Conservation (phyloP, 768 basidiomycete genomes). For the Lactifluus rugatus region DNA sequence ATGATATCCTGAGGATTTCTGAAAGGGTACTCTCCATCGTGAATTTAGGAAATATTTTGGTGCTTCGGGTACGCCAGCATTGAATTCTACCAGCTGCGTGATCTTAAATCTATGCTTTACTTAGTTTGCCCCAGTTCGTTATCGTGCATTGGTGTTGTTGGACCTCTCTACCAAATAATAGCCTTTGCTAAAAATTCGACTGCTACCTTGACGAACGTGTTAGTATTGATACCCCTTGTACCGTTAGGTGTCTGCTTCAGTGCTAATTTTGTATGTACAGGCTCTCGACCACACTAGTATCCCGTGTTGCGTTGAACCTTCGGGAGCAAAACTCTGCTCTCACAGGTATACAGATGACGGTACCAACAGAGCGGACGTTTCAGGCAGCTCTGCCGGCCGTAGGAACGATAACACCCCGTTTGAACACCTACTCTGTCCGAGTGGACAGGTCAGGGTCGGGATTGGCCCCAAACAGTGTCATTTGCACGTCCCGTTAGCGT, state of each 20-base stretch:
- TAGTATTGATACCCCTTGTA: background rate
- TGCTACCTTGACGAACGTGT: constrained; percentile 8
- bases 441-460: too few relatives aligned
- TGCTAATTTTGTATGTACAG: background rate
- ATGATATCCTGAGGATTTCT: background rate
- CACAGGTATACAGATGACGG: background rate
- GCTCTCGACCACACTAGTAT: background rate
- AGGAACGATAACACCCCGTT: too few relatives aligned
- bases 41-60: constrained; percentile 7
- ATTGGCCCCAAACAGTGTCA: too few relatives aligned
- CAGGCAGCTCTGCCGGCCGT: background rate
- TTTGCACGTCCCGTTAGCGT: too few relatives aligned
- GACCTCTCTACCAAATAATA: background rate
- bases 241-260: too few relatives aligned
- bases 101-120: background rate
- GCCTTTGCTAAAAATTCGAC: background rate
- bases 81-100: background rate
- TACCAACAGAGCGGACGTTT: background rate
- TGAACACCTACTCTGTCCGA: too few relatives aligned
- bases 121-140: constrained; percentile 9
- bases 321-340: background rate
- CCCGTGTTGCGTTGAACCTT: constrained; percentile 3
- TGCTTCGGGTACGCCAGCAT: background rate
- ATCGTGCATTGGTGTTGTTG: too few relatives aligned
- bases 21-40: constrained; percentile 3